These are phyloP conservation scores for Monosporozyma aerobia DNA, from an alignment of 805 yeast genomes.

Conservation along the genomic window DNA sequence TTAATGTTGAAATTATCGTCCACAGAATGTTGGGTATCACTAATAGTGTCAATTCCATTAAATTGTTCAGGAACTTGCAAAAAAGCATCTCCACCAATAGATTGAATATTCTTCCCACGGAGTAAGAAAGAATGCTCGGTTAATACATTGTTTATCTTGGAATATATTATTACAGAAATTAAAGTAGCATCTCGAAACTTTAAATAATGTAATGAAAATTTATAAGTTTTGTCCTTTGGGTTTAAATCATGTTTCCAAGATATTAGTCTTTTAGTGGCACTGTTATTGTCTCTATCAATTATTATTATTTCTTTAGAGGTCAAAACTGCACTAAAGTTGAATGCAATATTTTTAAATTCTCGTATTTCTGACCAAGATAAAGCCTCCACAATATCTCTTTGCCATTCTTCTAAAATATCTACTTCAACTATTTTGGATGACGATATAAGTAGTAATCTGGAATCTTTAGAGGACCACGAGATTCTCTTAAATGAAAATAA, in stretches of 20 bases:
- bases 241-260: constrained; percentile 69
- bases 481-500: constrained; percentile 48
- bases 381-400: constrained; percentile 36
- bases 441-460: constrained; percentile 31
- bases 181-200: constrained; percentile 6
- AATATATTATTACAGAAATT: constrained; percentile 12
- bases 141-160: constrained; percentile 13
- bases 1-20: not conserved
- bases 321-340: constrained; percentile 39
- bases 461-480: constrained; percentile 34
- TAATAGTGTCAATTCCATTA: constrained; percentile 1
- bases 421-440: constrained; percentile 36
- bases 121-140: constrained; percentile 14
- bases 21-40: not conserved
- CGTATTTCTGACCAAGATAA: constrained; percentile 45
- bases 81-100: constrained; percentile 11
- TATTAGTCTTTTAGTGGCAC: constrained; percentile 38
- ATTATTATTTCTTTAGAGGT: constrained; percentile 62
- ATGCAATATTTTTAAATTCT: constrained; percentile 34
- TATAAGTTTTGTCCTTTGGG: constrained; percentile 45
- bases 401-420: constrained; percentile 25
- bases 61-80: constrained; percentile 9
- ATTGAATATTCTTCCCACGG: constrained; percentile 8
- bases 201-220: constrained; percentile 28
- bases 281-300: constrained; percentile 30